phyloP scores from a whole-genome alignment of 2,329 filamentous ascomycete species.

The Claviceps cyperi region DNA sequence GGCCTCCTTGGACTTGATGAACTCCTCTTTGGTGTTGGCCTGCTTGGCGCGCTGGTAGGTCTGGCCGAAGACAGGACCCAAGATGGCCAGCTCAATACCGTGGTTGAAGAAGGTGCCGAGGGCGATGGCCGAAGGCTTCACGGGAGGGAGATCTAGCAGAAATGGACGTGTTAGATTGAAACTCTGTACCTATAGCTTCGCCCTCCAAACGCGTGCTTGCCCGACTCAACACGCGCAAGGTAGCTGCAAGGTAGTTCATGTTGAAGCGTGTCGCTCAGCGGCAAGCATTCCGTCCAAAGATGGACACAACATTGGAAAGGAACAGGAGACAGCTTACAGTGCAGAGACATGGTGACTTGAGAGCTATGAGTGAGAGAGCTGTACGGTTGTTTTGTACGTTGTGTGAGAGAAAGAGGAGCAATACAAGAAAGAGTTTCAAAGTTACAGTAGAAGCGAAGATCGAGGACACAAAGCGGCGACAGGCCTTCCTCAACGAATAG shows the following conservation, averaged over 20 bases:
- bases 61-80: slow-evolving; percentile 82
- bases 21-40: slow-evolving; percentile 92
- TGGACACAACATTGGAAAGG: neutral
- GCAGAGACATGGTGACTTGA: slow-evolving; percentile 38
- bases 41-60: slow-evolving; percentile 86
- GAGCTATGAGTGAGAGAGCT: neutral
- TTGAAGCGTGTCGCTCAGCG: neutral
- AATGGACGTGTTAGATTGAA: neutral
- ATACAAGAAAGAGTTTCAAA: neutral
- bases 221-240: neutral
- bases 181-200: neutral
- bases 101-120: slow-evolving; percentile 95
- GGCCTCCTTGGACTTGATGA: slow-evolving; percentile 85
- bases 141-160: slow-evolving; percentile 46
- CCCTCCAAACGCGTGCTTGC: neutral
- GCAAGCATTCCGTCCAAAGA: neutral
- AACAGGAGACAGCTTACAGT: slow-evolving; percentile 28
- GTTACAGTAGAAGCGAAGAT: neutral
- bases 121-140: slow-evolving; percentile 96
- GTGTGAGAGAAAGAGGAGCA: no score
- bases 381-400: neutral
- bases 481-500: neutral
- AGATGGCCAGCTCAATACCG: slow-evolving; percentile 72
- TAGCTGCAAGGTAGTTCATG: neutral
- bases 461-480: neutral